Percentiles rank a stretch among this genome's conserved stretches.
phyloP scores from a whole-genome alignment of 1,139 yeast genomes.

The Lodderomyces orthopsilosis region DNA sequence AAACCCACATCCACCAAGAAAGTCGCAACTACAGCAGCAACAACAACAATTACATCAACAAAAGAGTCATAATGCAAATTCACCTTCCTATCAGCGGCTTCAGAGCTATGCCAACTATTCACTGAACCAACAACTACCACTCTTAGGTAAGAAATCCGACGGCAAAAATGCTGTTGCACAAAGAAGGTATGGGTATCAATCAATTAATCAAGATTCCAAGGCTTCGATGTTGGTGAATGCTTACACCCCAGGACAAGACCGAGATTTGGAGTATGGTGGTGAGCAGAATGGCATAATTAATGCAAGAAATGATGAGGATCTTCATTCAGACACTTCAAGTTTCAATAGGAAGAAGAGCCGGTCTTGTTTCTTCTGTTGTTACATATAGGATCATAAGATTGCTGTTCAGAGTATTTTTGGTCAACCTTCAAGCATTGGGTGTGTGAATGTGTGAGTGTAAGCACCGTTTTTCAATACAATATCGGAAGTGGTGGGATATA shows the following conservation, averaged over 20 bases:
- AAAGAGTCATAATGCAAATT: not conserved
- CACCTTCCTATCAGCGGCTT: not conserved
- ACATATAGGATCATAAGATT: not conserved
- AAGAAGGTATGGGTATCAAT: constrained; percentile 23
- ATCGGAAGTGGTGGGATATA: too few relatives aligned
- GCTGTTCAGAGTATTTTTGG: not conserved
- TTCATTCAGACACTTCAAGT: constrained; percentile 40
- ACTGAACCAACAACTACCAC: constrained; percentile 8
- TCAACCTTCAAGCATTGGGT: too few relatives aligned
- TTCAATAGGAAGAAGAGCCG: constrained; percentile 24
- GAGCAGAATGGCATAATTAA: constrained; percentile 28
- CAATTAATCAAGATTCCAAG: constrained; percentile 21
- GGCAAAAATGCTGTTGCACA: constrained; percentile 7
- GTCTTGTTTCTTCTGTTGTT: constrained; percentile 8
- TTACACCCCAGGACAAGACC: not conserved
- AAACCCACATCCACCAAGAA: constrained; percentile 58
- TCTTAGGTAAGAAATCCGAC: constrained; percentile 8
- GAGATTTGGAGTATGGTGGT: not conserved
- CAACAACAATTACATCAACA: constrained; percentile 7
- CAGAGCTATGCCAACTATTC: not conserved
- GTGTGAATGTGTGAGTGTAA: too few relatives aligned
- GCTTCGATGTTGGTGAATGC: constrained; percentile 2
- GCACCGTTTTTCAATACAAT: too few relatives aligned
- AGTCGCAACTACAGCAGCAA: constrained; percentile 5
- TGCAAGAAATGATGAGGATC: constrained; percentile 36